Conservation (phyloP, 1,139 yeast genomes). For the Zygosaccharomyces sapae region DNA sequence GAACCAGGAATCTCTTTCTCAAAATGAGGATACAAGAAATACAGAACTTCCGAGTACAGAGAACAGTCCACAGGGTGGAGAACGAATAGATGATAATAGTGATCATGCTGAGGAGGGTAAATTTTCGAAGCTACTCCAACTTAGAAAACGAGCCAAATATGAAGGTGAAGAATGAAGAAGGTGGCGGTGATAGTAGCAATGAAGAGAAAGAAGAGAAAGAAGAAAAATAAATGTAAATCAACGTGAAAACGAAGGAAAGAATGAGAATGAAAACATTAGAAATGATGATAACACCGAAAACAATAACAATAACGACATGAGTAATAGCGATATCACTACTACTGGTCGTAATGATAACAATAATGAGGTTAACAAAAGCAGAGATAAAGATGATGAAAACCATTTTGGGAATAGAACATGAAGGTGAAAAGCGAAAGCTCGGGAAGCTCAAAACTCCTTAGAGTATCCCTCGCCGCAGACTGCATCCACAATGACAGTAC, state of each 20-base stretch:
- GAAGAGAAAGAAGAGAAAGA: conserved; percentile 6
- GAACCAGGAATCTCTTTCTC: neutral
- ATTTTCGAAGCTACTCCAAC: conserved; percentile 1
- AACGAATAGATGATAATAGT: conserved; percentile 6
- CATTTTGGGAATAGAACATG: conserved; percentile 2
- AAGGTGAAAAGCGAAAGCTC: neutral
- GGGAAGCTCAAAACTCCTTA: neutral
- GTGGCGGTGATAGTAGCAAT: conserved; percentile 5
- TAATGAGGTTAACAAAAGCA: conserved; percentile 16
- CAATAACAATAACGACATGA: conserved; percentile 5
- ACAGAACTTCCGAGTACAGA: conserved; percentile 6
- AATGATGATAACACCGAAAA: neutral
- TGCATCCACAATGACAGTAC: neutral
- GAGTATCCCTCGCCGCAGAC: no score
- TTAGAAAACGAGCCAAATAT: neutral
- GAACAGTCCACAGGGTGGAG: conserved; percentile 5
- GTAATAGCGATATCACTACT: conserved; percentile 1
- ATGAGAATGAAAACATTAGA: neutral
- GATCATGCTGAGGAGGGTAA: conserved; percentile 5
- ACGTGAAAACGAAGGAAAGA: neutral
- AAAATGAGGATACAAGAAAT: neutral
- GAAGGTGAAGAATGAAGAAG: conserved; percentile 8
- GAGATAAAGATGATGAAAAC: conserved; percentile 35
- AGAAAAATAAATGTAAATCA: neutral
- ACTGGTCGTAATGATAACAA: neutral